A percentile compares a stretch with the other conserved stretches of the same genome.
Evolutionary conservation across 1,284 basidiomycete species (phyloP).

Genomic region (Fomitopsis pinicola): DNA sequence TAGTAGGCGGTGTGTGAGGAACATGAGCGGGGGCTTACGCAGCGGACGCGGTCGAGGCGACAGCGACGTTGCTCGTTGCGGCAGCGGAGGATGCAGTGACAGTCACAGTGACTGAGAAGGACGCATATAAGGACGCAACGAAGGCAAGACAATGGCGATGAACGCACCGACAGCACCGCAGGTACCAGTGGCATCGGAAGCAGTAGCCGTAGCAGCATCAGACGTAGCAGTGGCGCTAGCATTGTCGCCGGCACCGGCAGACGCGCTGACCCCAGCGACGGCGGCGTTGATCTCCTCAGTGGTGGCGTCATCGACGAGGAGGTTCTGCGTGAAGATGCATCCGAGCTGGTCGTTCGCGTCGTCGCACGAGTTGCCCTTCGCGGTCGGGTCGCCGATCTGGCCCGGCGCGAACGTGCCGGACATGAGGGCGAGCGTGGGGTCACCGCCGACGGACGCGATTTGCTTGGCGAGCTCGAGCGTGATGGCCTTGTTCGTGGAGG

Average conservation of each 20-base stretch:
- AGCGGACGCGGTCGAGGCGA: conserved; percentile 16
- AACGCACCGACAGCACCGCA: neutral
- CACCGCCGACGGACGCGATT: conserved; percentile 58
- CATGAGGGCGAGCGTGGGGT: conserved; percentile 57
- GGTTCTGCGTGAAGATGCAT: conserved; percentile 62
- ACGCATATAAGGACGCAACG: neutral
- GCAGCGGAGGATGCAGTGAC: conserved; percentile 13
- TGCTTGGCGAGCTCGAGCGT: conserved; percentile 56
- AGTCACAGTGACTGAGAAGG: conserved; percentile 6
- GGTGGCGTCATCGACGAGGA: conserved; percentile 55
- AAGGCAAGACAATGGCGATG: conserved; percentile 1
- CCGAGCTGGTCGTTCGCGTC: conserved; percentile 49
- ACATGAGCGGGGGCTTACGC: conserved; percentile 15
- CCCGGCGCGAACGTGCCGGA: conserved; percentile 66
- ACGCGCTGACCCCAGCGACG: conserved; percentile 29
- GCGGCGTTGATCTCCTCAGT: conserved; percentile 56
- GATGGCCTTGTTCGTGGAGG: conserved; percentile 59
- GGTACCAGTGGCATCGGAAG: conserved; percentile 2
- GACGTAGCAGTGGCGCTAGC: conserved; percentile 7
- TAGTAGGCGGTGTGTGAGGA: neutral
- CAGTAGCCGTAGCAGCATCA: conserved; percentile 4
- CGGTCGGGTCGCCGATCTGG: conserved; percentile 45
- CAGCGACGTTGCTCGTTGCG: conserved; percentile 18
- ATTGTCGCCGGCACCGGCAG: conserved; percentile 2
- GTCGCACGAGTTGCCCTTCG: conserved; percentile 45